Percentiles rank a stretch among this genome's conserved stretches.
phyloP scores from a whole-genome alignment of 2,329 filamentous ascomycete genomes.

The Sporothrix brunneoviolacea region DNA sequence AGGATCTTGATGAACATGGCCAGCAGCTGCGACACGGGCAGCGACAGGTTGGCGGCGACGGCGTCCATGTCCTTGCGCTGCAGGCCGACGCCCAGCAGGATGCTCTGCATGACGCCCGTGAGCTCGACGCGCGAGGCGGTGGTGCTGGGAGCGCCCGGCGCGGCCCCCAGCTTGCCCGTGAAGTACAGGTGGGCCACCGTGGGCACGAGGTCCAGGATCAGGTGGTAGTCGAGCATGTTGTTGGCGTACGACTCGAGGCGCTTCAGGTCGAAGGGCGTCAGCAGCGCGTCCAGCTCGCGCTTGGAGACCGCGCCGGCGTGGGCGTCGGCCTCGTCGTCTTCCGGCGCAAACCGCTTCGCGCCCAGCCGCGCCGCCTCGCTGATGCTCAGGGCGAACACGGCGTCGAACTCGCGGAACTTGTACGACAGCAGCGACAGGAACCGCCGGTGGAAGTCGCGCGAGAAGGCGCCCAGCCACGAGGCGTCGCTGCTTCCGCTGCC shows the following conservation, averaged over 20 bases:
- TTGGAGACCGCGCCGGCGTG: conserved; percentile 53
- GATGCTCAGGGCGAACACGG: conserved; percentile 74
- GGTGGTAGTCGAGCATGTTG: conserved; percentile 96
- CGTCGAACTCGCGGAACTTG: conserved; percentile 78
- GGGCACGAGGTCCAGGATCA: conserved; percentile 88
- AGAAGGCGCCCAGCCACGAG: conserved; percentile 84
- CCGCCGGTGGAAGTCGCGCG: conserved; percentile 89
- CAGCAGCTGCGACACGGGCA: conserved; percentile 72
- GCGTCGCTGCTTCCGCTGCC: conserved; percentile 53
- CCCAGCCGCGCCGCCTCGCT: conserved; percentile 76
- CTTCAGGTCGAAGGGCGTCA: conserved; percentile 93
- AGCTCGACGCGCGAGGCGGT: conserved; percentile 51
- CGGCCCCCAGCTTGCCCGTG: conserved; percentile 58
- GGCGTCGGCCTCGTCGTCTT: conserved; percentile 44
- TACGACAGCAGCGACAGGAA: conserved; percentile 87
- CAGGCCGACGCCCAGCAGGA: conserved; percentile 83
- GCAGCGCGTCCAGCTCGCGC: conserved; percentile 63
- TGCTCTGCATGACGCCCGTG: conserved; percentile 74
- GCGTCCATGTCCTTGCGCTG: conserved; percentile 83
- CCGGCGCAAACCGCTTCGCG: conserved; percentile 34
- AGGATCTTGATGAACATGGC: conserved; percentile 98
- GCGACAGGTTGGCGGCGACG: conserved; percentile 68
- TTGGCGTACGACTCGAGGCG: conserved; percentile 91
- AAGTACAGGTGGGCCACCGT: conserved; percentile 80
- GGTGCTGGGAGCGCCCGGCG: not conserved